Evolutionary conservation across 169 alveolate species (phyloP), one percentile per base, ranked within the genome.

Genomic region (Plasmodium berghei): DNA sequence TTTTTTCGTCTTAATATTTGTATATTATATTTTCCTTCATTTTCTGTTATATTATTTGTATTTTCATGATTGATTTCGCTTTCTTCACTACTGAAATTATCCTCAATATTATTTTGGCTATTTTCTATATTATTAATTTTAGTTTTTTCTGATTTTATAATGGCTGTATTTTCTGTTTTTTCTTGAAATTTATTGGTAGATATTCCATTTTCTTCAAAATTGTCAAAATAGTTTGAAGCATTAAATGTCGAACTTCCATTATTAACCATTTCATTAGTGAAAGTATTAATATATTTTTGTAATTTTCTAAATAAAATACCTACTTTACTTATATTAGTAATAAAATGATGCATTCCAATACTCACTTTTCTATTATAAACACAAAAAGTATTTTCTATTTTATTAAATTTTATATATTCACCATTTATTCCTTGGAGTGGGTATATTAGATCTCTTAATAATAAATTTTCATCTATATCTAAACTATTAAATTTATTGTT

Each of bases 401-500:
- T 67, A 72, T 83, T 46, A 22, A 28, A 83, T 61, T 67, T 67
- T 8, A 83, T 62, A 24, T 67, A 83, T 72, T 83, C 73, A 5
- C 90, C 90, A 56, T 72, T 69, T 46, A 83, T 28, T 5, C 90
- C 90, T 83, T 83, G 90, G 1, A 83, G 45, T 14, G 90, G 90
- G 34, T 83, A 83, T 55, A 83, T 83, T 8, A 83, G 16, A 49
- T 83, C 90, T 59, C 62, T 66, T 26, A 83, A 14, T 5, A 83
- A 12, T 8, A 66, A 26, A 59, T 26, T 83, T 22, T 83, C 90
- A 26, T 83, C 90, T 9, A 83, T 26, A 56, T 83, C 90, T 5
- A 83, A 59, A 46, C 20, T 54, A 61, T 83, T 63, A 26, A 83
- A 83, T 18, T 69, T 83, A 20, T 56, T 69, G 59, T 83, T 83